These are phyloP conservation scores for Ciborinia camelliae DNA, from an alignment of 2,329 filamentous ascomycete species.

Conservation along the genomic window DNA sequence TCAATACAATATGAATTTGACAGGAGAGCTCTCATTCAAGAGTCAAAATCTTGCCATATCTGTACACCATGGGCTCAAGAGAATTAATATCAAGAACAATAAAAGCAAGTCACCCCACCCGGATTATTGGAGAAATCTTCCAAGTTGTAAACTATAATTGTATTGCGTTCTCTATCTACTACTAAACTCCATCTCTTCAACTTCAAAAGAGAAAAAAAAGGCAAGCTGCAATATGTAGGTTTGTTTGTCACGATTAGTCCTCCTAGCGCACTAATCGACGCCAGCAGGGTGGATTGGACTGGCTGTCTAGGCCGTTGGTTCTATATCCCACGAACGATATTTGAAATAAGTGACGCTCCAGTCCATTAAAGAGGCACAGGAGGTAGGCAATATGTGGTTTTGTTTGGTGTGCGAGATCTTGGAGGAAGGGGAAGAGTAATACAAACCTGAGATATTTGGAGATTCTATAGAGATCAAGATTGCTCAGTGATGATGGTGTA, in stretches of 20 bases:
- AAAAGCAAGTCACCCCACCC: background rate
- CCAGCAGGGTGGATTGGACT: conserved; percentile 41
- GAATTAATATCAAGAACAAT: background rate
- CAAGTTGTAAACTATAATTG: background rate
- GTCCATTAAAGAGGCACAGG: conserved; percentile 38
- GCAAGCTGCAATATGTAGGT: too few relatives aligned
- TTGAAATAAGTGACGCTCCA: conserved; percentile 40
- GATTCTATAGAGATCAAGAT: too few relatives aligned
- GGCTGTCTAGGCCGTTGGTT: conserved; percentile 41
- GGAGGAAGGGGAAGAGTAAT: too few relatives aligned
- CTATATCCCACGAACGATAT: conserved; percentile 41
- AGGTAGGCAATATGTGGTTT: conserved; percentile 42
- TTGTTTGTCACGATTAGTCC: conserved; percentile 42
- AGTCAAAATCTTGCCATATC: background rate
- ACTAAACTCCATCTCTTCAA: background rate
- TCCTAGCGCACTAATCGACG: conserved; percentile 39
- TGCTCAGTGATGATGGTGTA: too few relatives aligned
- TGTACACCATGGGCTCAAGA: too few relatives aligned
- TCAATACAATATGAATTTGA: background rate
- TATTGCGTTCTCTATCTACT: background rate
- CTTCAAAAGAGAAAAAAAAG: background rate
- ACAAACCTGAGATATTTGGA: background rate
- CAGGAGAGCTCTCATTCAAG: background rate
- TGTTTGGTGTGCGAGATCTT: background rate
- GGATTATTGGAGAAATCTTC: background rate